Conservation (phyloP, 495 filamentous ascomycete species). For the Staphylotrichum longicolle region DNA sequence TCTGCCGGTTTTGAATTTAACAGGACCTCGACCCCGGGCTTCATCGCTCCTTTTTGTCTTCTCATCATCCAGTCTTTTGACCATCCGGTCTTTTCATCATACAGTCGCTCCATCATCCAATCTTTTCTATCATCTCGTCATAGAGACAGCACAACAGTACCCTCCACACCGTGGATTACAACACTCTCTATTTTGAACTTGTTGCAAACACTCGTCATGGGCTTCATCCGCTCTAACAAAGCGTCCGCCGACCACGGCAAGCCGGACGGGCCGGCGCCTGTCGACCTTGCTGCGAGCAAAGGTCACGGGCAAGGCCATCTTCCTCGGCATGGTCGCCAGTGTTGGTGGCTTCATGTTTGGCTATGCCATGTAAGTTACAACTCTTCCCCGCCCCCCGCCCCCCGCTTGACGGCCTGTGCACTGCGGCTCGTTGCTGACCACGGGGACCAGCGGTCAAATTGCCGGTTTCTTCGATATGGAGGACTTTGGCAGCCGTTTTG, state of each 20-base stretch:
- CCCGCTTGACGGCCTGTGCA: neutral
- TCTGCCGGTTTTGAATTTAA: conserved; percentile 4
- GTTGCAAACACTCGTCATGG: neutral
- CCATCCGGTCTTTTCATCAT: too few species aligned
- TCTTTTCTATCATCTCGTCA: too few species aligned
- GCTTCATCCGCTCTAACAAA: conserved; percentile 10
- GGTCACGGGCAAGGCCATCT: conserved; percentile 40
- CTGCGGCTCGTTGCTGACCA: conserved; percentile 7
- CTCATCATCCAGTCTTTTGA: neutral
- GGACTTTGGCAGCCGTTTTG: conserved; percentile 52
- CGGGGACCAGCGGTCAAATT: conserved; percentile 38
- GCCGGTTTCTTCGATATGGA: conserved; percentile 62
- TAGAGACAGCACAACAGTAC: too few species aligned
- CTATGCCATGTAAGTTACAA: conserved; percentile 58
- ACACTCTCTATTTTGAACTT: too few species aligned
- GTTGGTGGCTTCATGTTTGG: conserved; percentile 84
- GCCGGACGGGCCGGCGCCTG: conserved; percentile 6
- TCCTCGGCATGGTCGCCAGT: conserved; percentile 50
- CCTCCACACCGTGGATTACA: too few species aligned
- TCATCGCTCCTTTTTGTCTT: conserved; percentile 2
- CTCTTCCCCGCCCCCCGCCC: neutral
- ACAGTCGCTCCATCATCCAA: too few species aligned
- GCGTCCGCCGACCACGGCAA: conserved; percentile 3
- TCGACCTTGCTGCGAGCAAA: conserved; percentile 25
- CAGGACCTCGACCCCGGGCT: neutral